Percentiles rank a stretch among this genome's conserved stretches.
Conservation (phyloP, 2,329 filamentous ascomycete genomes). For the Fusarium clavum region DNA sequence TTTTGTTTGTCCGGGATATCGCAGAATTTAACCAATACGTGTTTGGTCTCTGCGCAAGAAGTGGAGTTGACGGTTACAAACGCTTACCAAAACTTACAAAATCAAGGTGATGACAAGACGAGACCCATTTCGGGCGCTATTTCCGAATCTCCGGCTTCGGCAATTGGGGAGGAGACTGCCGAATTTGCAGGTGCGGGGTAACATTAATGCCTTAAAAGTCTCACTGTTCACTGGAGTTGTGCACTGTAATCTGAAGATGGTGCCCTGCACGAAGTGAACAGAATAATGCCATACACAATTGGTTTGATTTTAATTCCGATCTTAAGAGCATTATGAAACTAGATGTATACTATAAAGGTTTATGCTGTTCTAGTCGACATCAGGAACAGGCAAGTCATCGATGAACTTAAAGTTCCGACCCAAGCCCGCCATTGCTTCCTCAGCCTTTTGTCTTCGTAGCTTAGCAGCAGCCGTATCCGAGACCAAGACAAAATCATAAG, state of each 20-base stretch:
- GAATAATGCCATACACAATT: accelerated
- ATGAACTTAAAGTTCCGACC: constrained; percentile 18
- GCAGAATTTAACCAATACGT: background rate
- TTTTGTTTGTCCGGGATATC: background rate
- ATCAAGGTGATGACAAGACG: background rate
- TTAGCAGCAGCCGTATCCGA: constrained; percentile 12
- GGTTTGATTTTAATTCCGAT: background rate
- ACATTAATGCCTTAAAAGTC: background rate
- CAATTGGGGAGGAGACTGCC: background rate
- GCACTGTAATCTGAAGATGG: background rate
- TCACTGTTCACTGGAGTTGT: background rate
- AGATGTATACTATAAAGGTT: accelerated
- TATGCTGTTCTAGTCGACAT: background rate
- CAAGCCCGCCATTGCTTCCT: constrained; percentile 17
- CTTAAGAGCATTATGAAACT: accelerated
- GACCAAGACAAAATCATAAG: constrained; percentile 26
- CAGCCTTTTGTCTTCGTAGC: constrained; percentile 18
- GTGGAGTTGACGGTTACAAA: background rate
- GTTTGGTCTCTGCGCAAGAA: background rate
- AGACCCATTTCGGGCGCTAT: background rate
- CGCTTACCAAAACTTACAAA: constrained; percentile 7
- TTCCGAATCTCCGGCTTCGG: constrained; percentile 17
- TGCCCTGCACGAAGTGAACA: background rate
- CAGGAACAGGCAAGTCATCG: constrained; percentile 19
- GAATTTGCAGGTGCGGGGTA: background rate